Evolutionary conservation across 306 rosid species (phyloP), one percentile per base, ranked within the genome.

Genomic region (Fragaria vesca): DNA sequence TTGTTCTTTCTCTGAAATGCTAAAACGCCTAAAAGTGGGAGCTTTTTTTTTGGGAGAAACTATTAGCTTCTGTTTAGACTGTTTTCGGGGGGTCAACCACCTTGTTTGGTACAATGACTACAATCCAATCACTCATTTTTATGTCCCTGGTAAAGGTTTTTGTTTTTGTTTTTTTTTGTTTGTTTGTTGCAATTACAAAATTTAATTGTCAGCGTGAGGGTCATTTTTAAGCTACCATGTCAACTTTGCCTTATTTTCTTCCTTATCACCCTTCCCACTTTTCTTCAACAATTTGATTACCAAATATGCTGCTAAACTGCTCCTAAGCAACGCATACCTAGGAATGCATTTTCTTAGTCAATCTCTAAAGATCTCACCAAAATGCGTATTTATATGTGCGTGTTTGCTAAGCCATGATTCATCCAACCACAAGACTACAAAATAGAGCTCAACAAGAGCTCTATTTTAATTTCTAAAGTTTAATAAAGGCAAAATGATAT

Each of bases 221-320:
- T 46, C 48, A n/a, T 38, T 72, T 51, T 52, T 55, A 54, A 32
- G 45, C 75, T 11, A 68, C 20, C 30, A 81, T 28, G 71, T 78
- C 61, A 73, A 67, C 73, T 47, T 78, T 4, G 34, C 28, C 58
- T 26, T 42, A 12, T 63, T 65, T n/a, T 50, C 16, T 4, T 32
- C 26, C 4, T 60, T 9, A 47, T 46, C 21, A 5, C 55, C 20
- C 28, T 45, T 18, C 17, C 79, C 50, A 71, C 18, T 70, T 63
- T 52, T 63, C 74, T 60, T 21, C 7, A 45, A 54, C 52, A 74
- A 21, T 54, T 69, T 71, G 48, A 66, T 38, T 18, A 15, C 48
- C 21, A 67, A 47, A 6, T 46, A 46, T 45, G 36, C 57, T 21
- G 28, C 20, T 1, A 52, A 6, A 6, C 32, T 10, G 16, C 17